Percentiles rank a stretch among this genome's conserved stretches.
Evolutionary conservation across 1,284 basidiomycete species (phyloP).

Genomic region (Moniliophthora roreri): DNA sequence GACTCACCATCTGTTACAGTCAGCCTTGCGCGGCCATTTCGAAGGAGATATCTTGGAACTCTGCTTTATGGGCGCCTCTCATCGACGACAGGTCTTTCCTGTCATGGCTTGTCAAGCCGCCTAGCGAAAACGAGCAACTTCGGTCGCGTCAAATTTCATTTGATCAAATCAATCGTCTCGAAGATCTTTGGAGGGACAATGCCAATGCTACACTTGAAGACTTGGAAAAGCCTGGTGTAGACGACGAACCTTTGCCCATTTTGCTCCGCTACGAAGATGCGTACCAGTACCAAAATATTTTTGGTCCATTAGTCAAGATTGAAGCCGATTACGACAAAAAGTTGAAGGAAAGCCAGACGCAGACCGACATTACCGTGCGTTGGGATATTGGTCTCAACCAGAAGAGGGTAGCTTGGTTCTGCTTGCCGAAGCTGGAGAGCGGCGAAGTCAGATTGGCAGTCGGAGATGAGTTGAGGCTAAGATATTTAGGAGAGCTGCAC

Average conservation of each 20-base stretch:
- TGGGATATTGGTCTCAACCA: constrained; percentile 99
- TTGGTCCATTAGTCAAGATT: constrained; percentile 98
- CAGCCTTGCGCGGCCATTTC: constrained; percentile 98
- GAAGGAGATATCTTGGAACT: constrained; percentile 99
- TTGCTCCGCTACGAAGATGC: constrained; percentile 94
- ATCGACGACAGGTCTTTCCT: constrained; percentile 98
- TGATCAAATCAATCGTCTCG: constrained; percentile 94
- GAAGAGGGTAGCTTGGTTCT: constrained; percentile 97
- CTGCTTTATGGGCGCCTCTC: constrained; percentile 95
- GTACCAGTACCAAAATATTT: constrained; percentile 99
- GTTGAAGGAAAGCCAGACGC: constrained; percentile 97
- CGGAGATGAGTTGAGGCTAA: constrained; percentile 92
- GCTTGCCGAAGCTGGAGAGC: constrained; percentile 94
- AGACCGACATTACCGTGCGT: constrained; percentile 92
- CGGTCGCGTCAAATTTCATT: constrained; percentile 96
- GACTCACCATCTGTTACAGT: constrained; percentile 37
- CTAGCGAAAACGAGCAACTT: constrained; percentile 92
- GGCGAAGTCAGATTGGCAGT: constrained; percentile 97
- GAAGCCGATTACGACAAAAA: constrained; percentile 99
- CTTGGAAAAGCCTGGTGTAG: constrained; percentile 93
- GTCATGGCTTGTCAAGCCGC: constrained; percentile 98
- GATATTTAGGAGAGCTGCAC: constrained; percentile 87
- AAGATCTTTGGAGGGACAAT: constrained; percentile 98
- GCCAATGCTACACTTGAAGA: constrained; percentile 94
- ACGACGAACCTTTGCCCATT: constrained; percentile 94